These are phyloP conservation scores for Cucurbita maxima DNA, from an alignment of 306 rosid genomes.

Conservation along the genomic window DNA sequence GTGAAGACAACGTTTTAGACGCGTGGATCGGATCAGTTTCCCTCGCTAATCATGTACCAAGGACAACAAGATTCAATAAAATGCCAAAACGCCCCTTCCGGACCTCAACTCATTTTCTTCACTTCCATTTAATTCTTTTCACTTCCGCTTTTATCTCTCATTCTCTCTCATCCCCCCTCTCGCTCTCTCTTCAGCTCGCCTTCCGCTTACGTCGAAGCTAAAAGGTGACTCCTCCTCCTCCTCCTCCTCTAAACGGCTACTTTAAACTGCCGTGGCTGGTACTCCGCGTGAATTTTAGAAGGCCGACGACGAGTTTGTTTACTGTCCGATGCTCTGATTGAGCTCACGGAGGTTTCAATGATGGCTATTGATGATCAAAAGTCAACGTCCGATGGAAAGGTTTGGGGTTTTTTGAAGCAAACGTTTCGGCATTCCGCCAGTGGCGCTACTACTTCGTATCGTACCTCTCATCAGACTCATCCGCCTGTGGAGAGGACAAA, in stretches of 20 bases:
- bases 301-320: background rate
- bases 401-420: slow-evolving; percentile 77
- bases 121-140: slow-evolving; percentile 15
- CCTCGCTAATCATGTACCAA: slow-evolving; percentile 4
- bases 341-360: background rate
- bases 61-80: slow-evolving; percentile 5
- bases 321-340: slow-evolving; percentile 19
- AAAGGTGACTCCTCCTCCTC: background rate
- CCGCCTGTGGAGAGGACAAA: slow-evolving; percentile 39
- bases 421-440: slow-evolving; percentile 47
- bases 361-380: slow-evolving; percentile 68
- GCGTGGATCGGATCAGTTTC: slow-evolving; percentile 3
- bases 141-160: slow-evolving; percentile 15
- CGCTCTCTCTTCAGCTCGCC: background rate
- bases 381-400: slow-evolving; percentile 65
- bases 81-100: background rate
- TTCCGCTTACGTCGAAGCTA: background rate
- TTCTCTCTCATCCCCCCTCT: background rate
- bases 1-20: background rate
- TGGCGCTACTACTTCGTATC: slow-evolving; percentile 24
- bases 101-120: slow-evolving; percentile 15
- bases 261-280: background rate
- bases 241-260: background rate
- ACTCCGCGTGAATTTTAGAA: background rate
- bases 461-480: slow-evolving; percentile 11